A percentile compares a stretch with the other conserved stretches of the same genome.
Evolutionary conservation across 768 basidiomycete species (phyloP).

Genomic region (Russula griseocarnosa): DNA sequence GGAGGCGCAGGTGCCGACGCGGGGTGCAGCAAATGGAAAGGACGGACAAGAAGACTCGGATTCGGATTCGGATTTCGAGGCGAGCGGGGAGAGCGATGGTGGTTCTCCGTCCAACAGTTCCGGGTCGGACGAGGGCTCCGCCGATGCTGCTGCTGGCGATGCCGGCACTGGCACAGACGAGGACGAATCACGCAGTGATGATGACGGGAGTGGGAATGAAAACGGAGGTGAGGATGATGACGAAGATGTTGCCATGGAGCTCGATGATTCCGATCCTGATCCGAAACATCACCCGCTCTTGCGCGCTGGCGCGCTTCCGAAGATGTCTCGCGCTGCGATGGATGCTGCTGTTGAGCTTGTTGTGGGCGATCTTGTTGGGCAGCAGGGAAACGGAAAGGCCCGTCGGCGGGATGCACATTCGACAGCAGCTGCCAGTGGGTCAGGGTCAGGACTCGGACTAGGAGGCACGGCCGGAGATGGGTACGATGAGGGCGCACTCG

Average conservation of each 20-base stretch:
- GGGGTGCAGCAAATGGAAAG: background rate
- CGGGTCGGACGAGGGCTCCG: background rate
- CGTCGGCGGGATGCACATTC: background rate
- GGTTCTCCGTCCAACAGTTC: slow-evolving; percentile 30
- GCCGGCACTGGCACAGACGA: slow-evolving; percentile 27
- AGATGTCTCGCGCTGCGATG: slow-evolving; percentile 26
- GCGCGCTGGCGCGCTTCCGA: slow-evolving; percentile 24
- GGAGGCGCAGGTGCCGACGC: background rate
- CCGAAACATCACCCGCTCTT: slow-evolving; percentile 45
- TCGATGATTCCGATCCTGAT: slow-evolving; percentile 34
- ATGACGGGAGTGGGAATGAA: background rate
- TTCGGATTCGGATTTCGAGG: slow-evolving; percentile 23
- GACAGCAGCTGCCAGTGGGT: too few species aligned
- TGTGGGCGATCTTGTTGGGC: slow-evolving; percentile 23
- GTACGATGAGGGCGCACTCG: too few species aligned
- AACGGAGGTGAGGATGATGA: slow-evolving; percentile 34
- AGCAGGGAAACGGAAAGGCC: too few species aligned
- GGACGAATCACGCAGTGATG: slow-evolving; percentile 25
- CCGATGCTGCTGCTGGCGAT: background rate
- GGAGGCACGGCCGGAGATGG: too few species aligned
- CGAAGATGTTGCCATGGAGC: slow-evolving; percentile 39
- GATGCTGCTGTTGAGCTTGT: slow-evolving; percentile 25
- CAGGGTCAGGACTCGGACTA: too few species aligned
- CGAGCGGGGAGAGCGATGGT: slow-evolving; percentile 40
- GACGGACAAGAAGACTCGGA: slow-evolving; percentile 27